These are phyloP conservation scores for Fusarium veterinarium DNA, from an alignment of 2,329 filamentous ascomycete genomes.

Conservation along the genomic window DNA sequence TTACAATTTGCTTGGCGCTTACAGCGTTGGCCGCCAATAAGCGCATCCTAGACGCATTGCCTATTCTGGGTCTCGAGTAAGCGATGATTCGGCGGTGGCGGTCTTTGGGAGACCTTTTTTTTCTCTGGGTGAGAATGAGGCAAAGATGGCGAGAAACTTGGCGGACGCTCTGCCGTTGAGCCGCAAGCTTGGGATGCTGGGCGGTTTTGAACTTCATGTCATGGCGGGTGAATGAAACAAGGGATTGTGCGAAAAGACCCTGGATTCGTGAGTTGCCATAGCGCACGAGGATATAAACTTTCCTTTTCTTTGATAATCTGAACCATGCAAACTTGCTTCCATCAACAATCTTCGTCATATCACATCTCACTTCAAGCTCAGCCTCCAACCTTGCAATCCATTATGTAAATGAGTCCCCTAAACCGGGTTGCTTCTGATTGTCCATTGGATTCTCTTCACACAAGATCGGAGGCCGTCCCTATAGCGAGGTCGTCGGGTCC, in stretches of 20 bases:
- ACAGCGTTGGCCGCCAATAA: constrained; percentile 18
- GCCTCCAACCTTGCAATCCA: neutral
- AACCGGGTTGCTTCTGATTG: neutral
- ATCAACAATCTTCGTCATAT: neutral
- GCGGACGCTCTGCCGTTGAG: constrained; percentile 31
- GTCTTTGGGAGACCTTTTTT: neutral
- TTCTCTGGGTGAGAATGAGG: neutral
- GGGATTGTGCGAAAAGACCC: neutral
- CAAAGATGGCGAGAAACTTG: constrained; percentile 23
- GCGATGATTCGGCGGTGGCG: constrained; percentile 21
- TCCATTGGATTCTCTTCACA: neutral
- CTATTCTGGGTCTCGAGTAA: constrained; percentile 16
- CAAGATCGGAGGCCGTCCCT: constrained; percentile 6
- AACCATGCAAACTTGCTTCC: neutral
- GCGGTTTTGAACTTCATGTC: neutral
- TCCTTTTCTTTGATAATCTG: neutral
- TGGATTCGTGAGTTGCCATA: neutral
- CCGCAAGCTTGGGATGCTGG: constrained; percentile 15
- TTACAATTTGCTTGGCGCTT: constrained; percentile 10
- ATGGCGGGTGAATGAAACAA: neutral
- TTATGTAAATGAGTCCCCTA: constrained; percentile 9
- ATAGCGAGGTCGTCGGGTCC: constrained; percentile 7
- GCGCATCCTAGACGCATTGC: constrained; percentile 20
- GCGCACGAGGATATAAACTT: neutral
- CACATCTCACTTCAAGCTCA: neutral